Evolutionary conservation across 768 basidiomycete species (phyloP), one percentile per base, ranked within the genome.

Genomic region (Phlebiopsis flavidoalba): DNA sequence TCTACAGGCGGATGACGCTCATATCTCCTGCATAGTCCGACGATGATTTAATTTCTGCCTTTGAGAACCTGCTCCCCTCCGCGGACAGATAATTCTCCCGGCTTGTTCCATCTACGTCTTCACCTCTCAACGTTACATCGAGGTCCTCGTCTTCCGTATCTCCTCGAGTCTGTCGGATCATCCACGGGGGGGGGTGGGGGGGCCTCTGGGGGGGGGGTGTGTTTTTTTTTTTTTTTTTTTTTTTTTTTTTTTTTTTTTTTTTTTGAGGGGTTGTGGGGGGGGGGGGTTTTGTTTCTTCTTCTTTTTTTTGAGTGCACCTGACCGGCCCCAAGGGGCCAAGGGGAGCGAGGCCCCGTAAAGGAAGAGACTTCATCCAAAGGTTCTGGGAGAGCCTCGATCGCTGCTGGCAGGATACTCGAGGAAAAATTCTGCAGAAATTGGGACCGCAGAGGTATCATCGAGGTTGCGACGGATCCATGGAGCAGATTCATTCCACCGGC

Each of bases 361-460:
- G 84, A 82, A 31, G 77, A n/a, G 81, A 37, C 79, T 80, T 2
- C 79, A n/a, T 98, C 73, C 77, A 83, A 24, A 83, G 87, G 60
- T 87, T 92, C n/a, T 98, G 94, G 95, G 83, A 88, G 31, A 81
- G 82, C 31, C 83, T 97, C 10, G 91, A 93, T 62, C 76, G 75
- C 46, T 91, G 85, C 65, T 95, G 93, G 93, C 82, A 88, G 37
- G 91, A 93, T 47, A n/a, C 87, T 97, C 53, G 91, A 93, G 45
- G 71, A 73, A n/a, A n/a, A n/a, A 8, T 75, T 95, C 61, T 78
- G 83, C 48, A 74, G n/a, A 77, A 47, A 71, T 76, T 24, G 75
- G 70, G 12, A 68, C 74, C 37, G 74, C 77, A 21, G 73, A 71
- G 17, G n/a, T n/a, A 71, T 75, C 24, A 62, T 82, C 35, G 76